Evolutionary conservation across 176 grass and related monocot genomes (phyloP).

Genomic region (Musa itinerans): DNA sequence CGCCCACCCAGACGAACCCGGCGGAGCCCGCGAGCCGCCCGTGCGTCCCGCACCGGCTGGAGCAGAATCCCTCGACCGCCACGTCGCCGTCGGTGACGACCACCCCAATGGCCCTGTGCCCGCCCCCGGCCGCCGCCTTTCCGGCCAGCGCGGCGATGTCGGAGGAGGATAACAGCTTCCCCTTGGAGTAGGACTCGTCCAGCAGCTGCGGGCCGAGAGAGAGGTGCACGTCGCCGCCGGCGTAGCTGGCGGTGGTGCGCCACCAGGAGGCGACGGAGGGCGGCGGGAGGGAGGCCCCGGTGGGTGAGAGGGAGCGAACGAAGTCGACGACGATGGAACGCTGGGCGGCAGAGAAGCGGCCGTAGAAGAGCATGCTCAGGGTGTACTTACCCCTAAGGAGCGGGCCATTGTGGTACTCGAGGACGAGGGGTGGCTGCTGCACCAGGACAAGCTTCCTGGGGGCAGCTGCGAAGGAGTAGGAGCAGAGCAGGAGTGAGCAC

Average conservation of each 20-base stretch:
- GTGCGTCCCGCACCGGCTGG: constrained; percentile 1
- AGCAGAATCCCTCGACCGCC: not conserved
- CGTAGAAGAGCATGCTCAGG: not conserved
- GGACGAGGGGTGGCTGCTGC: not conserved
- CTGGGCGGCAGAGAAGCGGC: not conserved
- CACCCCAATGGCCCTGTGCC: not conserved
- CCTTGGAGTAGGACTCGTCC: not conserved
- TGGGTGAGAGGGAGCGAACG: not conserved
- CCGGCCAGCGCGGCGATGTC: not conserved
- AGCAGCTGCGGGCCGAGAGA: not conserved
- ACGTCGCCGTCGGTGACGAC: not conserved
- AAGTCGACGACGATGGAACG: not conserved
- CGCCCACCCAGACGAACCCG: constrained; percentile 9
- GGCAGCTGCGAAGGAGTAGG: not conserved
- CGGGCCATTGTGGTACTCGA: not conserved
- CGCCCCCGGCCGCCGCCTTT: not conserved
- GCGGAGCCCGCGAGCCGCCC: not conserved
- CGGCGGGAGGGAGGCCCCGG: not conserved
- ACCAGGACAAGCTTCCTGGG: not conserved
- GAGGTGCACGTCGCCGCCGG: too few species aligned
- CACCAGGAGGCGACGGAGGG: too few species aligned
- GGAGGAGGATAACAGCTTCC: not conserved
- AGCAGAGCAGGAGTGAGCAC: not conserved
- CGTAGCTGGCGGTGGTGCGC: too few species aligned
- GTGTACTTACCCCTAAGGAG: constrained; percentile 1